Evolutionary conservation across 805 yeast species (phyloP).

Genomic region (Wickerhamiella nectarea): DNA sequence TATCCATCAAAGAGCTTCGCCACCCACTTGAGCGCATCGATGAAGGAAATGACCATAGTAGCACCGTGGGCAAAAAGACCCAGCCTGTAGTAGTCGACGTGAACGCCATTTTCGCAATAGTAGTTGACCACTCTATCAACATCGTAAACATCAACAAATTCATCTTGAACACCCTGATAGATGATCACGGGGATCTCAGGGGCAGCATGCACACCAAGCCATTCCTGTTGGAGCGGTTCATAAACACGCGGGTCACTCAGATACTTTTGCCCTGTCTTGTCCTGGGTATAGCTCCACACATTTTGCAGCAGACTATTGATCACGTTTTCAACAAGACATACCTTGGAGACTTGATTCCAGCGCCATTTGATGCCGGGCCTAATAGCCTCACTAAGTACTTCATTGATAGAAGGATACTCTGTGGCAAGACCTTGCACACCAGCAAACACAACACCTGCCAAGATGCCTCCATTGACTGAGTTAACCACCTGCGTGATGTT

Average conservation of each 20-base stretch:
- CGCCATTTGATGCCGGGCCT: slow-evolving; percentile 10
- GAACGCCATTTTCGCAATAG: slow-evolving; percentile 19
- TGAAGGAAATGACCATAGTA: background rate
- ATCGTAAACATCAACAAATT: slow-evolving; percentile 13
- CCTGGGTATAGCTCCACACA: slow-evolving; percentile 12
- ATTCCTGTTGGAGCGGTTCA: slow-evolving; percentile 14
- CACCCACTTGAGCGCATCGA: background rate
- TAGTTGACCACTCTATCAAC: slow-evolving; percentile 14
- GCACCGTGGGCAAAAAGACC: background rate
- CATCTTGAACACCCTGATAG: slow-evolving; percentile 22
- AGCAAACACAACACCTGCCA: slow-evolving; percentile 18
- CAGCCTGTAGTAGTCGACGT: slow-evolving; percentile 14
- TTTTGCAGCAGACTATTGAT: slow-evolving; percentile 14
- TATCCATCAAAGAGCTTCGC: background rate
- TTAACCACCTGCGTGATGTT: slow-evolving; percentile 15
- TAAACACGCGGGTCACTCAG: slow-evolving; percentile 10
- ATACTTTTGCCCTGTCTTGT: slow-evolving; percentile 12
- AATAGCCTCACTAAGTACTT: slow-evolving; percentile 9
- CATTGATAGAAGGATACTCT: slow-evolving; percentile 19
- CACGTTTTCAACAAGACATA: slow-evolving; percentile 13
- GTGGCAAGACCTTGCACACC: slow-evolving; percentile 22
- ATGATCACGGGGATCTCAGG: slow-evolving; percentile 19
- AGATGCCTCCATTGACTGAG: slow-evolving; percentile 15
- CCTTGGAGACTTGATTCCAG: slow-evolving; percentile 11
- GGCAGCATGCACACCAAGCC: slow-evolving; percentile 15